Evolutionary conservation across 2,329 filamentous ascomycete genomes (phyloP), one percentile per base, ranked within the genome.

Genomic region (Cladosporium phlei): DNA sequence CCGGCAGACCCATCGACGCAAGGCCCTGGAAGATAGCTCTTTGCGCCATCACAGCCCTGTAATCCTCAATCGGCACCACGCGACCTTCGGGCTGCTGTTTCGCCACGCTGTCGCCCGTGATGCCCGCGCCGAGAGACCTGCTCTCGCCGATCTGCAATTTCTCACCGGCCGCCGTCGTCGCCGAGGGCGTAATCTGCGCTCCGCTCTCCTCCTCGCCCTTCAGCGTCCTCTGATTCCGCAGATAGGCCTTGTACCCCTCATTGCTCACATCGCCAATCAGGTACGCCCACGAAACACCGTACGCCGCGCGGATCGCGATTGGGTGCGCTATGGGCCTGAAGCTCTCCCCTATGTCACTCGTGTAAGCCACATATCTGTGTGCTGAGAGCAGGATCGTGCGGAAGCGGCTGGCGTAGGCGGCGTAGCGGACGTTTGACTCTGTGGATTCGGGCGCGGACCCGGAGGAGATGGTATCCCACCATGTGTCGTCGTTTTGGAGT

Each of bases 281-380:
- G 62, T 98, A 98, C 9, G 86, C 75, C 93, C 93, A 97, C 2
- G 88, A 95, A 32, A 98, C 74, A 38, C 80, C 91, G 63, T 98
- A 98, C 5, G 93, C 93, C 38, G 80, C 74, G 49, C 84, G 80
- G 9, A 98, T 85, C 3, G 94, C 70, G 59, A 77, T 82, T 0
- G 89, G 91, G 63, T 96, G 90, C 3, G 91, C 90, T 29, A 98
- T 78, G 0, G 93, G 93, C 2, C 93, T 82, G 69, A 98, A 98
- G 0, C 87, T 94, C 68, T 98, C 93, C 64, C 93, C 93, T 54
- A 98, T 91, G 61, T 97, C 91, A 16, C 52, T 90, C 0, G 93
- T 97, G 66, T 98, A 98, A 47, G 93, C 93, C 38, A 98, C 89
- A 62, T 98, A 98, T 60, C 93, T 84, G 62, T 97, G 93, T 3